These are phyloP conservation scores for Lactuca sativa DNA, from an alignment of 129 eudicot genomes.

Conservation along the genomic window DNA sequence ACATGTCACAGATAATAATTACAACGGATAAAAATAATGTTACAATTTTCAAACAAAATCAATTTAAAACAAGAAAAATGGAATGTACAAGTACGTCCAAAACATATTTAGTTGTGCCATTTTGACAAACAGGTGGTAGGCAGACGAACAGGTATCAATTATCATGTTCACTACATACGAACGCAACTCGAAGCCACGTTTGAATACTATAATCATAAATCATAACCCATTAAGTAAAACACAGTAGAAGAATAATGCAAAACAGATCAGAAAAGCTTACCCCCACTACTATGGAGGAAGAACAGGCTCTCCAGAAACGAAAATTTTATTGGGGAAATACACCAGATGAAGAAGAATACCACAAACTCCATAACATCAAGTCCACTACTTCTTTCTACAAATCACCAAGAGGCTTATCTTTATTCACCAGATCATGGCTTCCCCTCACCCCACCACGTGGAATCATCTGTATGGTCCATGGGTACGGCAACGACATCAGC, in stretches of 20 bases:
- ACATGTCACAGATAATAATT: too few species aligned
- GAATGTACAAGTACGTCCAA: background rate
- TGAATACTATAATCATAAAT: background rate
- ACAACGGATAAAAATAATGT: too few species aligned
- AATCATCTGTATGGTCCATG: conserved; percentile 83
- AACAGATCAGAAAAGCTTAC: conserved; percentile 9
- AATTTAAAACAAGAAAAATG: background rate
- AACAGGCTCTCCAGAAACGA: conserved; percentile 22
- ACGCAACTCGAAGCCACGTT: conserved; percentile 20
- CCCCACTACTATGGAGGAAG: conserved; percentile 40
- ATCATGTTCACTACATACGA: background rate
- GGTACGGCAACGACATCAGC: conserved; percentile 90
- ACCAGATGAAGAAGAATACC: conserved; percentile 76
- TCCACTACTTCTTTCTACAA: conserved; percentile 51
- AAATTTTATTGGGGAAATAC: conserved; percentile 77
- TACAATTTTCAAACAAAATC: background rate
- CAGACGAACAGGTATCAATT: too few species aligned
- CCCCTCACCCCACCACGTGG: conserved; percentile 71
- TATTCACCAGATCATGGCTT: conserved; percentile 76
- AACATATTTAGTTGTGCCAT: conserved; percentile 1
- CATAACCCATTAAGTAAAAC: background rate
- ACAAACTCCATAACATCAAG: conserved; percentile 55
- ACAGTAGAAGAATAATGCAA: conserved; percentile 9
- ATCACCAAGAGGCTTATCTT: conserved; percentile 65
- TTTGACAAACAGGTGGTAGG: conserved; percentile 15